These are phyloP conservation scores for Novymonas esmeraldas DNA, from an alignment of 208 protist genomes.

Conservation along the genomic window DNA sequence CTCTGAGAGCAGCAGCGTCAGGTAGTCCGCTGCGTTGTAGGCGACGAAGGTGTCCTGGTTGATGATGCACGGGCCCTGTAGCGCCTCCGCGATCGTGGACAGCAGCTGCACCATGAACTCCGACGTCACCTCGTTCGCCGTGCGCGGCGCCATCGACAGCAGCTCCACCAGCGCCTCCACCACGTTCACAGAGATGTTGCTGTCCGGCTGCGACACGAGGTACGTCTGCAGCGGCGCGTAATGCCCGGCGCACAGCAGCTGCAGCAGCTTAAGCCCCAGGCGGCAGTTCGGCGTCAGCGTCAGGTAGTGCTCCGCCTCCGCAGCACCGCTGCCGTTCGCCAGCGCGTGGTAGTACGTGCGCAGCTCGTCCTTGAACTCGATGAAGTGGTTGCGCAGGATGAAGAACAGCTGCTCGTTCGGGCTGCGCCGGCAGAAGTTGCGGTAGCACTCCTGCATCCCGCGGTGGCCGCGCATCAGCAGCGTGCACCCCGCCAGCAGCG, in stretches of 20 bases:
- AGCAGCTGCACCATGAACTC: constrained; percentile 52
- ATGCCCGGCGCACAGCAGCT: constrained; percentile 73
- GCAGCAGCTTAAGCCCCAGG: constrained; percentile 54
- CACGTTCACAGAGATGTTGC: constrained; percentile 60
- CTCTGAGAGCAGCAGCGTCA: constrained; percentile 43
- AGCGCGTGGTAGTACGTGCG: constrained; percentile 31
- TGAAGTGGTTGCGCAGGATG: constrained; percentile 47
- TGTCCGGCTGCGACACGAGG: constrained; percentile 60
- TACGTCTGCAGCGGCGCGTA: constrained; percentile 61
- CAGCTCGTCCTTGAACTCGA: constrained; percentile 37
- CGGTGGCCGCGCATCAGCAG: constrained; percentile 44
- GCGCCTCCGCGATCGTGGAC: constrained; percentile 44
- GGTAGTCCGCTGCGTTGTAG: constrained; percentile 48
- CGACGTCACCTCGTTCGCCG: constrained; percentile 41
- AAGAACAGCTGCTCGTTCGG: constrained; percentile 51
- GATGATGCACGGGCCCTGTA: constrained; percentile 56
- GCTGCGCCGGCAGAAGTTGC: constrained; percentile 37
- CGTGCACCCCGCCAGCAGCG: constrained; percentile 34
- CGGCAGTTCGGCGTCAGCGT: constrained; percentile 26
- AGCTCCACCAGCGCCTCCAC: constrained; percentile 61
- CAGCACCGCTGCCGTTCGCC: constrained; percentile 21
- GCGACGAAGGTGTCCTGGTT: constrained; percentile 65
- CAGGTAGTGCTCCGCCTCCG: constrained; percentile 33
- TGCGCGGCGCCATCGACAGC: constrained; percentile 38
- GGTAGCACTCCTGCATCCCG: constrained; percentile 55